Percentiles rank a stretch among this genome's conserved stretches.
phyloP scores from a whole-genome alignment of 2,329 filamentous ascomycete species.

The Colletotrichum truncatum region DNA sequence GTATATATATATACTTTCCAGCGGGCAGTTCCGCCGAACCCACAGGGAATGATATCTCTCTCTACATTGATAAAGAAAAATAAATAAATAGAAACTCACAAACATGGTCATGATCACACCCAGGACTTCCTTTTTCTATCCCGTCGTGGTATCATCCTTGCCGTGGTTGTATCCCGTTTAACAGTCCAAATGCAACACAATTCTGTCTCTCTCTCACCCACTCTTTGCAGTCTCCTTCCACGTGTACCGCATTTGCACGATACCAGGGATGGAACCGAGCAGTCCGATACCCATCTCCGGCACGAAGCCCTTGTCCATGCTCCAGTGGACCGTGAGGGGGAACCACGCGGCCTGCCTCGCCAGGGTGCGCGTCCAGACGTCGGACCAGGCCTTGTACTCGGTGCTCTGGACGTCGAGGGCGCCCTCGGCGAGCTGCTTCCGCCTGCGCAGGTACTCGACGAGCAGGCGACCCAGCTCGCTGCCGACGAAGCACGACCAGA shows the following conservation, averaged over 20 bases:
- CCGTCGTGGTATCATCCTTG: too few relatives aligned
- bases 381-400: slow-evolving; percentile 56
- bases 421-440: slow-evolving; percentile 32
- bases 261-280: slow-evolving; percentile 54
- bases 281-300: slow-evolving; percentile 51
- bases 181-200: too few relatives aligned
- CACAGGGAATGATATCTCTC: too few relatives aligned
- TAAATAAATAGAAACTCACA: too few relatives aligned
- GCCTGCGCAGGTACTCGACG: slow-evolving; percentile 53
- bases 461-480: slow-evolving; percentile 77
- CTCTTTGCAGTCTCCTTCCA: slow-evolving; percentile 47
- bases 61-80: too few relatives aligned
- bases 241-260: slow-evolving; percentile 53
- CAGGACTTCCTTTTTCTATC: too few relatives aligned
- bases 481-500: slow-evolving; percentile 82
- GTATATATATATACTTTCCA: too few relatives aligned
- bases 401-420: slow-evolving; percentile 43
- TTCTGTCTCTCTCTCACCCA: not conserved
- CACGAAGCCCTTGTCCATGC: slow-evolving; percentile 69
- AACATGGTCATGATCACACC: too few relatives aligned
- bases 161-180: too few relatives aligned
- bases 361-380: slow-evolving; percentile 72
- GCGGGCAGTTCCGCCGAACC: too few relatives aligned
- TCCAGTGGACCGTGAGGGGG: slow-evolving; percentile 87
- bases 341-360: slow-evolving; percentile 79